These are phyloP conservation scores for Phoma sp. DNA, from an alignment of 2,329 filamentous ascomycete species.

Conservation along the genomic window DNA sequence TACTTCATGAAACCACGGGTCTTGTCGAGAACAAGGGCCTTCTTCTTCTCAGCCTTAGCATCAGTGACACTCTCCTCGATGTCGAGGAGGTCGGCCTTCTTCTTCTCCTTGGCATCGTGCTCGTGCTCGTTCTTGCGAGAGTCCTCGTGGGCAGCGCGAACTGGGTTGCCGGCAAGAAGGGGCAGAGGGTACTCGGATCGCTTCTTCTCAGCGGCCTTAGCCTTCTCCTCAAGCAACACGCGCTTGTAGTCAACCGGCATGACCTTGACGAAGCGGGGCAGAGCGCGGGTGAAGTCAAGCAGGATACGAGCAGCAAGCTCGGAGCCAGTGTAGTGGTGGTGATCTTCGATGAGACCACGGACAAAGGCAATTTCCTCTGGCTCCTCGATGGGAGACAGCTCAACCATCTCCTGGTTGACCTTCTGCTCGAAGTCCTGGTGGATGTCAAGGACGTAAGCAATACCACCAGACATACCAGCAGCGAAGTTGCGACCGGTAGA, in stretches of 20 bases:
- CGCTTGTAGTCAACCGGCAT: slow-evolving; percentile 96
- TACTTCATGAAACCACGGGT: slow-evolving; percentile 98
- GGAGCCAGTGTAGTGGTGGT: slow-evolving; percentile 97
- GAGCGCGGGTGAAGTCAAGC: slow-evolving; percentile 91
- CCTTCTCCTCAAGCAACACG: slow-evolving; percentile 83
- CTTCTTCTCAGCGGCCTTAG: slow-evolving; percentile 84
- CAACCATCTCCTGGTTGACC: slow-evolving; percentile 98
- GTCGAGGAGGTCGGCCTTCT: slow-evolving; percentile 74
- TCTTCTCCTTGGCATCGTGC: slow-evolving; percentile 69
- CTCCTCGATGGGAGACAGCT: slow-evolving; percentile 83
- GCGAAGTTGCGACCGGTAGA: slow-evolving; percentile 95
- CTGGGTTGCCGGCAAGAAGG: slow-evolving; percentile 71
- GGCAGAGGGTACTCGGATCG: slow-evolving; percentile 83
- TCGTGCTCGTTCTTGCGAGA: slow-evolving; percentile 64
- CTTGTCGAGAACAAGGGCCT: slow-evolving; percentile 95
- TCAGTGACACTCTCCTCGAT: slow-evolving; percentile 93
- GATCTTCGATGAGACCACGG: slow-evolving; percentile 91
- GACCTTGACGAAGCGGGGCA: slow-evolving; percentile 91
- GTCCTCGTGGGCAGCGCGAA: slow-evolving; percentile 61
- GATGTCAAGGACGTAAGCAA: slow-evolving; percentile 92
- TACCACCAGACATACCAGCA: slow-evolving; percentile 97
- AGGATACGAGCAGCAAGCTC: slow-evolving; percentile 92
- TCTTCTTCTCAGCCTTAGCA: slow-evolving; percentile 84
- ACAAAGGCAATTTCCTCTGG: slow-evolving; percentile 88
- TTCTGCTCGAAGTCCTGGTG: slow-evolving; percentile 89